A percentile compares a stretch with the other conserved stretches of the same genome.
These are phyloP conservation scores for Rhizopogon parksii DNA, from an alignment of 1,284 basidiomycete species.

Conservation along the genomic window DNA sequence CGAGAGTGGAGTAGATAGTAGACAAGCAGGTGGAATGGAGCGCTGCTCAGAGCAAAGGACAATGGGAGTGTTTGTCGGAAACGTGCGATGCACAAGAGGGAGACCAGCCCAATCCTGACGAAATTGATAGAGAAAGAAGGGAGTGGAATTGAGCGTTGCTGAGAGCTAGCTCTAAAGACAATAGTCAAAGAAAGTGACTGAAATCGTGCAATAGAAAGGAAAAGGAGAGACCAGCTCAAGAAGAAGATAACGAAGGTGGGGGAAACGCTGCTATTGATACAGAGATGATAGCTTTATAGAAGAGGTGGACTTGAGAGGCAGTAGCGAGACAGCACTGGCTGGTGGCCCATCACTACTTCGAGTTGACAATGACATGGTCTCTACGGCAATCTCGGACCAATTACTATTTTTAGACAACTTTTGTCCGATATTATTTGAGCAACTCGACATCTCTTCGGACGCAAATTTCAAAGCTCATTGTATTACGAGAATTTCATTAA, in stretches of 20 bases:
- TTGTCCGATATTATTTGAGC: neutral
- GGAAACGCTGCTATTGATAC: neutral
- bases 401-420: conserved; percentile 5
- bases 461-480: neutral
- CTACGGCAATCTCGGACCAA: conserved; percentile 7
- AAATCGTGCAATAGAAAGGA: conserved; percentile 2
- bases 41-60: conserved; percentile 9
- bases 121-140: neutral
- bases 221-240: conserved; percentile 9
- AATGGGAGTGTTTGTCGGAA: neutral
- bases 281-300: conserved; percentile 8
- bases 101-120: too few species aligned
- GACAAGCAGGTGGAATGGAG: conserved; percentile 4
- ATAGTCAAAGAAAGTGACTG: neutral
- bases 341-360: neutral
- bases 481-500: neutral
- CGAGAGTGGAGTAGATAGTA: conserved; percentile 11
- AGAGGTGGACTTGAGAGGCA: neutral
- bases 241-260: neutral
- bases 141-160: conserved; percentile 12
- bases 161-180: conserved; percentile 2
- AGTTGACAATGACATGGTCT: neutral
- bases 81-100: too few species aligned
- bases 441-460: conserved; percentile 1
- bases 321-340: neutral